These are phyloP conservation scores for Cladosporium oxysporum DNA, from an alignment of 2,329 filamentous ascomycete species.

Conservation along the genomic window DNA sequence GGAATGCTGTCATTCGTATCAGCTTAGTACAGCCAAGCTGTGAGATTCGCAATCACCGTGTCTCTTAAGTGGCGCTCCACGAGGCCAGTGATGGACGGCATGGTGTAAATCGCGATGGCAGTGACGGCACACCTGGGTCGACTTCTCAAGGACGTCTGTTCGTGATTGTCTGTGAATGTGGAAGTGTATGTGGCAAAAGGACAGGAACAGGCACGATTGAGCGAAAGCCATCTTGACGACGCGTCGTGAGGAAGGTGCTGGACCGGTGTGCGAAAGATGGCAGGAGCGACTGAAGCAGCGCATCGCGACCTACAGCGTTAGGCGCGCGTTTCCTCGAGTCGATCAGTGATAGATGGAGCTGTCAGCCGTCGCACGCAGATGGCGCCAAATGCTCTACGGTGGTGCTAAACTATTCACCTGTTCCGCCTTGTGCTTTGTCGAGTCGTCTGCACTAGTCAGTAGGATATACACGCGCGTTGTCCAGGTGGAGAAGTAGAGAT, in stretches of 20 bases:
- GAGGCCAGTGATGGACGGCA: not conserved
- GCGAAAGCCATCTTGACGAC: not conserved
- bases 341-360: not conserved
- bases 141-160: not conserved
- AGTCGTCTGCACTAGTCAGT: not conserved
- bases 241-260: not conserved
- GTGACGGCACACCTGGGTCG: not conserved
- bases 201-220: not conserved
- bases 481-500: not conserved
- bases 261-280: not conserved
- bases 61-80: not conserved
- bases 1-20: not conserved
- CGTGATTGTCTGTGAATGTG: not conserved
- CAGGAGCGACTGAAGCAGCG: not conserved
- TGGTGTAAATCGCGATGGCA: not conserved
- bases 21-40: not conserved
- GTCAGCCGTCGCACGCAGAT: not conserved
- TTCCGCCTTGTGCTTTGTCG: not conserved
- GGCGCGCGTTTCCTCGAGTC: not conserved
- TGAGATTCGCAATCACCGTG: not conserved
- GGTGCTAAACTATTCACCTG: not conserved
- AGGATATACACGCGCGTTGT: not conserved
- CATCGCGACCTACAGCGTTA: not conserved
- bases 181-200: not conserved
- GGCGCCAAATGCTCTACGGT: not conserved